Evolutionary conservation across 78 protist genomes (phyloP), one percentile per base, ranked within the genome.

Genomic region (Polysphondylium violaceum): DNA sequence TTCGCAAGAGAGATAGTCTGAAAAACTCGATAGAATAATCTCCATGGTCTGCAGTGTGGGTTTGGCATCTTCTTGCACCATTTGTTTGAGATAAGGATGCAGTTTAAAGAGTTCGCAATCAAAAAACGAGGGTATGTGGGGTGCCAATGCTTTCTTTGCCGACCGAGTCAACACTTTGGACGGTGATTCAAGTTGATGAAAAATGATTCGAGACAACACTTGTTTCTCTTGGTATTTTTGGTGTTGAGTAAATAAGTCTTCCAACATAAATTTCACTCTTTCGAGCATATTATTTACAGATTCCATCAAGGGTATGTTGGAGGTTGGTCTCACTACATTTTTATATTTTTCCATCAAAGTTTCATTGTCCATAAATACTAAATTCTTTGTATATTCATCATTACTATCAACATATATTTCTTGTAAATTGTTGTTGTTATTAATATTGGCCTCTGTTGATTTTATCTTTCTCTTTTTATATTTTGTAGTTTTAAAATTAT

Each of bases 181-280:
- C 36, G 90, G 90, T 41, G 90, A 69, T 16, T 83, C 90, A 36
- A 83, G 53, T 35, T 83, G 79, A 41, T 50, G 63, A 50, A 83
- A 43, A 1, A 83, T 11, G 11, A 83, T 36, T 1, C 69, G 44
- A 17, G 51, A 23, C 5, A 38, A 55, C 3, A 58, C 25, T 56
- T 83, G 50, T 25, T 83, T 83, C 17, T 83, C 90, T 12, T 35
- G 21, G 58, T 83, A 78, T 16, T 38, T 83, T 55, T 55, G 59
- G 33, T 83, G 75, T 21, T 25, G 47, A 41, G 25, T 58, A 33
- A 56, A 53, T 1, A 83, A 21, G 29, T 83, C 78, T 43, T 83
- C 90, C 78, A 79, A 53, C 88, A 79, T 79, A 3, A 27, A 67
- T 25, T 65, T 51, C n/a, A 56, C 35, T 27, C 17, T 23, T 1